Conservation (phyloP, 495 filamentous ascomycete genomes). For the Trichoderma erinaceum region DNA sequence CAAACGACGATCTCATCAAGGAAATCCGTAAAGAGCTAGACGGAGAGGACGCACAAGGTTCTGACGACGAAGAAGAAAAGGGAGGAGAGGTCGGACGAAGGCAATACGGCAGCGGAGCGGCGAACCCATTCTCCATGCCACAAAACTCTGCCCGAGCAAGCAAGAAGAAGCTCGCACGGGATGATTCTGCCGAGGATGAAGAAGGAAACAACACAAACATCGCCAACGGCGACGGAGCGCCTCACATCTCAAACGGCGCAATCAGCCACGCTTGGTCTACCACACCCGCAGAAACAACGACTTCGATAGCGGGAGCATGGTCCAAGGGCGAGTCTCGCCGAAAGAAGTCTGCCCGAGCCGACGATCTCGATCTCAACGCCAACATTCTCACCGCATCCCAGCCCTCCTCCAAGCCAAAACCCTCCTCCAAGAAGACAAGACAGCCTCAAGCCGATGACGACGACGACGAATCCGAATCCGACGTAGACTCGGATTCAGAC, state of each 20-base stretch:
- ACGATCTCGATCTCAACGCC: slow-evolving; percentile 35
- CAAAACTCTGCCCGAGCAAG: slow-evolving; percentile 8
- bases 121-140: not conserved
- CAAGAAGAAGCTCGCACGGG: slow-evolving; percentile 18
- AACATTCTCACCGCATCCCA: slow-evolving; percentile 27
- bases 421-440: slow-evolving; percentile 22
- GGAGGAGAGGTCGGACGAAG: slow-evolving; percentile 59
- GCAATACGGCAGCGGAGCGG: slow-evolving; percentile 8
- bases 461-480: slow-evolving; percentile 38
- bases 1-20: slow-evolving; percentile 77
- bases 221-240: slow-evolving; percentile 1
- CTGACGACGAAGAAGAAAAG: slow-evolving; percentile 56
- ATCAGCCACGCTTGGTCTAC: slow-evolving; percentile 6
- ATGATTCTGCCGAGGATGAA: not conserved
- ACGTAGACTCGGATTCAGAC: slow-evolving; percentile 52
- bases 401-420: slow-evolving; percentile 34
- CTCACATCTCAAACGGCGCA: not conserved
- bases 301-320: slow-evolving; percentile 30
- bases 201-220: slow-evolving; percentile 1
- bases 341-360: slow-evolving; percentile 25
- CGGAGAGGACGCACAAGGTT: slow-evolving; percentile 43
- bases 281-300: not conserved
- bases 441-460: slow-evolving; percentile 18
- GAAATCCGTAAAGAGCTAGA: slow-evolving; percentile 68
- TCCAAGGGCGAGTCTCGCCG: slow-evolving; percentile 26